Conservation (phyloP, 2,329 filamentous ascomycete species). For the Pleurostoma richardsiae region DNA sequence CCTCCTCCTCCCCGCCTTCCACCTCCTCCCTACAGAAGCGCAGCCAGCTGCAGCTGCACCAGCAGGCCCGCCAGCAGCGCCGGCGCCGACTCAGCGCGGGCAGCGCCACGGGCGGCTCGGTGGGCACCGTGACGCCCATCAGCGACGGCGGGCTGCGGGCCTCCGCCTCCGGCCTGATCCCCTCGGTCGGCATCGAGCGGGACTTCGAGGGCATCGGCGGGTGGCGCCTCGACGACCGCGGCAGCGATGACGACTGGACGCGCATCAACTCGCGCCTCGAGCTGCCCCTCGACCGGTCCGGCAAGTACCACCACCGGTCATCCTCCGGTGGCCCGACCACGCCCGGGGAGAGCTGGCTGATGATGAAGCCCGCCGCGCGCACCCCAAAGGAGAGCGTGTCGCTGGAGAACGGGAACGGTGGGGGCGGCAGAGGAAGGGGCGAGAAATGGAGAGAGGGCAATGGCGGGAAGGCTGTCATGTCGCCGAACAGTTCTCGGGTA, state of each 20-base stretch:
- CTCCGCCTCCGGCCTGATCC: constrained; percentile 26
- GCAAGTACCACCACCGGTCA: constrained; percentile 34
- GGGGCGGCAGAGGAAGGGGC: constrained; percentile 10
- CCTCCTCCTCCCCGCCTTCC: not conserved
- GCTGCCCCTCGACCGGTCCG: constrained; percentile 35
- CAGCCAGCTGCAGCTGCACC: not conserved
- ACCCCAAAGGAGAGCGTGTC: constrained; percentile 16
- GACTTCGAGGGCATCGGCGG: constrained; percentile 58
- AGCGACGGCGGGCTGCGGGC: constrained; percentile 22
- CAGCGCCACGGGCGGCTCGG: constrained; percentile 15
- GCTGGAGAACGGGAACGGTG: constrained; percentile 20
- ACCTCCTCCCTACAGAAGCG: not conserved
- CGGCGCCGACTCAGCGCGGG: constrained; percentile 18
- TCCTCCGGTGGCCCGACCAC: constrained; percentile 33
- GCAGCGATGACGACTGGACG: constrained; percentile 35
- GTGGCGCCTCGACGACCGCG: constrained; percentile 45
- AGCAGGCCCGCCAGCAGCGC: constrained; percentile 6
- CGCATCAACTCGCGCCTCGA: constrained; percentile 48
- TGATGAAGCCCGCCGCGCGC: constrained; percentile 32
- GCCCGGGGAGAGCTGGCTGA: constrained; percentile 30
- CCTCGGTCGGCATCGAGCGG: constrained; percentile 44
- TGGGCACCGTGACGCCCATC: constrained; percentile 20
- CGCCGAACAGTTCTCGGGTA: constrained; percentile 42
- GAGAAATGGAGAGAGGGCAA: constrained; percentile 9
- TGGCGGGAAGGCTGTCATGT: constrained; percentile 18